Base-by-base conservation (phyloP, 768 basidiomycete species). In the Gelatoporia subvermispora region DNA sequence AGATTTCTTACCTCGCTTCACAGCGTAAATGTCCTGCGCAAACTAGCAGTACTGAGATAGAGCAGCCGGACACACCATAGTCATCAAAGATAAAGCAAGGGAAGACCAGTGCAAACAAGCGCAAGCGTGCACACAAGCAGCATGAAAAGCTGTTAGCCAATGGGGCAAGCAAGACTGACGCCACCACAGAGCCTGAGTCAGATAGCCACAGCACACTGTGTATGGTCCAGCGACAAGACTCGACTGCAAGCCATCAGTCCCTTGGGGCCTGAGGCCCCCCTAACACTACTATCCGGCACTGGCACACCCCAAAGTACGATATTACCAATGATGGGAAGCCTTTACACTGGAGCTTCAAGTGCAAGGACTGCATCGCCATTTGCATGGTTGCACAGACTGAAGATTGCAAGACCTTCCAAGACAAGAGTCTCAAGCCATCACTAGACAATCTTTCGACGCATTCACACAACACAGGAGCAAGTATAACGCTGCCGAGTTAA, bases 381-480 rank as follows among this genome's bases (percentile, higher is more conserved):
- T 18, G 48, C 13, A 43, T 28, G 15, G 18, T 43, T 10, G 17
- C 15, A 15, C 41, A 41, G 5, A 17, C 10, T 4, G 35, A 24
- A 8, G 35, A 43, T 41, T 22, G 35, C 21, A 9, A 11, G 3
- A 41, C 10, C 16, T 49, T 41, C 22, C 20, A 18, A 8, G 48
- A 49, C n/a, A 41, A 49, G 35, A 25, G 20, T 8, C n/a, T 8
- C 5, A 17, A 20, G 4, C 48, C 48, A 3, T n/a, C 20, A 17
- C 48, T 49, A n/a, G 48, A 41, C 21, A 49, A 49, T 21, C 28
- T 49, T 7, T 3, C 48, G n/a, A 16, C 17, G n/a, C n/a, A n/a
- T n/a, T 3, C 48, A 49, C 23, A 41, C 25, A 2, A 23, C 8
- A n/a, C 7, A 24, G 2, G 37, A 31, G 13, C 15, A 24, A 21